Evolutionary conservation across 2,329 filamentous ascomycete species (phyloP).

Genomic region (Beauveria sp.): DNA sequence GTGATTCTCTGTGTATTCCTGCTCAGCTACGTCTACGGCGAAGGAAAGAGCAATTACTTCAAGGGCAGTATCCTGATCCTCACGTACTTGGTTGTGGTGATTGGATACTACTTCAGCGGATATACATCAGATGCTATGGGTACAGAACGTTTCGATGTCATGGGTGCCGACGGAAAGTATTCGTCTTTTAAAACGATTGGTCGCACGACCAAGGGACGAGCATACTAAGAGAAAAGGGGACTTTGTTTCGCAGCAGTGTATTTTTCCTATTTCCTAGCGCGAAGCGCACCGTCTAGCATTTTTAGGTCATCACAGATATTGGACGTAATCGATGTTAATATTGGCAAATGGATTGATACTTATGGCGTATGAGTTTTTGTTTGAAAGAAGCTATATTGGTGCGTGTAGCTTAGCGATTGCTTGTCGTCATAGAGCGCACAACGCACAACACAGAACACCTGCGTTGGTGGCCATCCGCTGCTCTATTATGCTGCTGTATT

Average conservation of each 20-base stretch:
- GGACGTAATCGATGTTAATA: neutral
- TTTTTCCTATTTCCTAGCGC: conserved; percentile 2
- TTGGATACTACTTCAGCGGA: conserved; percentile 82
- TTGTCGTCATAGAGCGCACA: neutral
- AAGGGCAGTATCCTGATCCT: conserved; percentile 93
- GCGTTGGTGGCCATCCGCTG: too few relatives aligned
- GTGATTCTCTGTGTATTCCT: conserved; percentile 94
- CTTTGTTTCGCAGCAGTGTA: neutral
- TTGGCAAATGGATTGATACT: neutral
- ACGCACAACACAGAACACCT: too few relatives aligned
- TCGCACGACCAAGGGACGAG: conserved; percentile 30
- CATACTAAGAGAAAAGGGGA: conserved; percentile 7
- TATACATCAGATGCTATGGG: conserved; percentile 40
- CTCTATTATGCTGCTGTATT: too few relatives aligned
- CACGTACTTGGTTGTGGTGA: conserved; percentile 84
- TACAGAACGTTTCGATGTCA: conserved; percentile 44
- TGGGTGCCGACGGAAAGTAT: conserved; percentile 43
- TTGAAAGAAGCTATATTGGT: too few relatives aligned
- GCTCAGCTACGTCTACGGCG: conserved; percentile 93
- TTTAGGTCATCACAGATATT: conserved; percentile 1
- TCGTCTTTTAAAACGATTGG: conserved; percentile 48
- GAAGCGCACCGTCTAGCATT: conserved; percentile 4
- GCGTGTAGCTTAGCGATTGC: neutral
- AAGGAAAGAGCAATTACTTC: conserved; percentile 99
- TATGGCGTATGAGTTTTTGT: too few relatives aligned